phyloP scores from a whole-genome alignment of 2,329 filamentous ascomycete species.

The Claviceps quebecensis region DNA sequence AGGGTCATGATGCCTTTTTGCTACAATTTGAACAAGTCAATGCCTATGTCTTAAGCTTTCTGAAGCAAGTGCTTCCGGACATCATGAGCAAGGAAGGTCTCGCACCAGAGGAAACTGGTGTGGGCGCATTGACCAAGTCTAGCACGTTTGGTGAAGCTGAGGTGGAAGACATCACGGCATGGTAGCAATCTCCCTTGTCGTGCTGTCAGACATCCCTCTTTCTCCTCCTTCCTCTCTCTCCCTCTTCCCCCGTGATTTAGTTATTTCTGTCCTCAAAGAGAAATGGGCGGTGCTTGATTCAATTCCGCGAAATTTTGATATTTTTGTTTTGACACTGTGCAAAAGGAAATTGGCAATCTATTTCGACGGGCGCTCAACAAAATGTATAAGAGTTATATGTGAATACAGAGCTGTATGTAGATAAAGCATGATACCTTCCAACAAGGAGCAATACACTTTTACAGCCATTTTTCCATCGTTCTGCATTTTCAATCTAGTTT shows the following conservation, averaged over 20 bases:
- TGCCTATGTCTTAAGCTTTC: slow-evolving; percentile 67
- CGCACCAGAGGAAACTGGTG: slow-evolving; percentile 33
- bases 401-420: not conserved
- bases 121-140: slow-evolving; percentile 60
- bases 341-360: not conserved
- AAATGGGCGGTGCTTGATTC: not conserved
- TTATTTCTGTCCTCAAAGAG: too few relatives aligned
- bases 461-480: not conserved
- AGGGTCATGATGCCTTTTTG: slow-evolving; percentile 93
- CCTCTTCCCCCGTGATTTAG: not conserved
- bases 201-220: not conserved
- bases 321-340: not conserved
- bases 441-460: not conserved
- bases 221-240: not conserved
- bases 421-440: not conserved
- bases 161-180: slow-evolving; percentile 90
- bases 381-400: not conserved
- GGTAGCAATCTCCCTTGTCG: slow-evolving; percentile 39
- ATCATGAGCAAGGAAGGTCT: slow-evolving; percentile 60
- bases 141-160: slow-evolving; percentile 94
- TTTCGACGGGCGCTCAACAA: not conserved
- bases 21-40: slow-evolving; percentile 98
- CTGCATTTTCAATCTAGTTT: not conserved
- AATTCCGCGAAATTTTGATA: not conserved
- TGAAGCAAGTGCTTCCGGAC: slow-evolving; percentile 69